Percentiles rank a stretch among this genome's conserved stretches.
Evolutionary conservation across 106 monocot species (phyloP).

Genomic region (Chionographis japonica): DNA sequence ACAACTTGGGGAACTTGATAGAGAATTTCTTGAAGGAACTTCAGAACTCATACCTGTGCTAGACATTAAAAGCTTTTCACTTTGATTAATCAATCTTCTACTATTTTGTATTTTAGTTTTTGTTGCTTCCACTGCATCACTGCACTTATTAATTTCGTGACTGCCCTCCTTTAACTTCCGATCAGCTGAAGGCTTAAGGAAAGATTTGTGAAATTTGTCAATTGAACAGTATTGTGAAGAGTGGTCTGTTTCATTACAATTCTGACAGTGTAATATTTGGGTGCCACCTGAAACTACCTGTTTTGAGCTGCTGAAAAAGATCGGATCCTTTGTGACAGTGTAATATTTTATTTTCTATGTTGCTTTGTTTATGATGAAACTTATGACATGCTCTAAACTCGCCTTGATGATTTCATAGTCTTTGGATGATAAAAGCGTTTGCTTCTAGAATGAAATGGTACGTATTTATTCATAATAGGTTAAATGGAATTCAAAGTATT

Average conservation of each 20-base stretch:
- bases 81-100: constrained; percentile 14
- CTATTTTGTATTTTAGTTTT: constrained; percentile 6
- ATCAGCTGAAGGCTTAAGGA: constrained; percentile 57
- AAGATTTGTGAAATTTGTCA: constrained; percentile 47
- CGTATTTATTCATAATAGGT: too few relatives aligned
- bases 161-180: constrained; percentile 31
- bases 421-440: too few relatives aligned
- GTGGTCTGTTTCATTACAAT: constrained; percentile 87
- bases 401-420: too few relatives aligned
- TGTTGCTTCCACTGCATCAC: constrained; percentile 20
- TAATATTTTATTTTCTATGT: too few relatives aligned
- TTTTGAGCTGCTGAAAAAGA: constrained; percentile 18
- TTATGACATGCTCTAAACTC: too few relatives aligned
- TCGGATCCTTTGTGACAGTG: constrained; percentile 29
- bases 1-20: constrained; percentile 6
- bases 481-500: too few relatives aligned
- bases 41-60: neutral
- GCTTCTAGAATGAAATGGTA: too few relatives aligned
- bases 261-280: constrained; percentile 44
- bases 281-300: constrained; percentile 13
- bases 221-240: constrained; percentile 56
- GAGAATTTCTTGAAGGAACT: constrained; percentile 1
- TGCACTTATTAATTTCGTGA: constrained; percentile 35
- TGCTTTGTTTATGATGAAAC: too few relatives aligned
- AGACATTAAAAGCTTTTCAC: constrained; percentile 1